Conservation (phyloP, 2,329 filamentous ascomycete genomes). For the Kalmusia sp. region DNA sequence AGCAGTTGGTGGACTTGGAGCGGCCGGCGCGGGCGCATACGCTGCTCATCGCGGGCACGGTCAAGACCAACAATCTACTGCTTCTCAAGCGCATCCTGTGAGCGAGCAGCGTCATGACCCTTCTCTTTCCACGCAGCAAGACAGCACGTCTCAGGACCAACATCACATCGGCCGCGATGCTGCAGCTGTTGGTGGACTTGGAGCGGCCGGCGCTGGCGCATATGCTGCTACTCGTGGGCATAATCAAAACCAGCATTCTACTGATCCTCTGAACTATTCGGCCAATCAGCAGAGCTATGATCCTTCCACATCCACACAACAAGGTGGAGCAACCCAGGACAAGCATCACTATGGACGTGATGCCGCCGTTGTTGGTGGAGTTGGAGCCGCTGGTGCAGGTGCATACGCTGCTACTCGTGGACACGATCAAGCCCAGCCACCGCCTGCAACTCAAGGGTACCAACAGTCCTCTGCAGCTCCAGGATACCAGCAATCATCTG, state of each 20-base stretch:
- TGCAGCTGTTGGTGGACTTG: constrained; percentile 26
- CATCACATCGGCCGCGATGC: constrained; percentile 34
- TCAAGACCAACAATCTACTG: too few relatives aligned
- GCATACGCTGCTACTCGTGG: constrained; percentile 14
- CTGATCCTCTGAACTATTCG: neutral
- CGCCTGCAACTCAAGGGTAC: neutral
- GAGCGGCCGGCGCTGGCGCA: constrained; percentile 18
- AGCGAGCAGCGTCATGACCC: constrained; percentile 28
- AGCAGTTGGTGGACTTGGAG: too few relatives aligned
- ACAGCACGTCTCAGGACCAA: constrained; percentile 9
- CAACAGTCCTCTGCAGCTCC: constrained; percentile 7
- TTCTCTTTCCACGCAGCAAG: constrained; percentile 3
- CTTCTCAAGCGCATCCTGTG: too few relatives aligned
- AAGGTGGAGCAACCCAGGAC: constrained; percentile 3
- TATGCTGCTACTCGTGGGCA: constrained; percentile 13
- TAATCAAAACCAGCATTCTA: constrained; percentile 1
- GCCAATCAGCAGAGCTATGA: constrained; percentile 26
- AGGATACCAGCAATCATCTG: constrained; percentile 1
- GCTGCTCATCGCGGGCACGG: too few relatives aligned
- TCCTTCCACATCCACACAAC: constrained; percentile 11
- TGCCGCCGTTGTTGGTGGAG: constrained; percentile 26
- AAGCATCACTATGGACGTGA: constrained; percentile 34
- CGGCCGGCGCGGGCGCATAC: too few relatives aligned
- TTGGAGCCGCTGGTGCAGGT: constrained; percentile 20
- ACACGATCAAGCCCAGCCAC: constrained; percentile 6